These are phyloP conservation scores for Cutaneotrichosporon daszewskae DNA, from an alignment of 1,284 basidiomycete species.

Conservation along the genomic window DNA sequence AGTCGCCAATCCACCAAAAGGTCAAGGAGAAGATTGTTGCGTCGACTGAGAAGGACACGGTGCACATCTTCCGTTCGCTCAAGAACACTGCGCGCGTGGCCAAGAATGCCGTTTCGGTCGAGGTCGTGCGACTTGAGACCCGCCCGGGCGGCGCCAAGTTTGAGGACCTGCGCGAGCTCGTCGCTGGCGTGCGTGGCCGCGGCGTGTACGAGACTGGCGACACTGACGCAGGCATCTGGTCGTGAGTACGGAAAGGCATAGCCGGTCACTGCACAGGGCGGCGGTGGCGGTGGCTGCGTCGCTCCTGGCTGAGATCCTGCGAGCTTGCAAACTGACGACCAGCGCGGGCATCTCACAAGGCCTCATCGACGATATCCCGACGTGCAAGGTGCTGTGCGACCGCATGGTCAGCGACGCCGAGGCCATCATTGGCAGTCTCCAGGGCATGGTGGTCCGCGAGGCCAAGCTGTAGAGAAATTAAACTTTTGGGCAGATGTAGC, in stretches of 20 bases:
- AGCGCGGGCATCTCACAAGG: conserved; percentile 71
- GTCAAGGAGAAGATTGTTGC: conserved; percentile 86
- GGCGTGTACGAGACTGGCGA: conserved; percentile 81
- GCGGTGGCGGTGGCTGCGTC: neutral
- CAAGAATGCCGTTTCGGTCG: conserved; percentile 53
- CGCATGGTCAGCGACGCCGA: conserved; percentile 74
- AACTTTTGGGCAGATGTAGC: neutral
- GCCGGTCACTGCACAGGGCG: neutral
- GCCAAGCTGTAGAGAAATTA: conserved; percentile 22
- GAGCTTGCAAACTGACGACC: neutral
- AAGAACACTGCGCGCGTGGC: conserved; percentile 83
- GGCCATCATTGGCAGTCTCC: conserved; percentile 58
- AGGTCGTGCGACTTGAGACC: conserved; percentile 76
- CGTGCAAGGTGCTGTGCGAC: conserved; percentile 67
- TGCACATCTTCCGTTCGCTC: conserved; percentile 85
- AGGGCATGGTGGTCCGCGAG: conserved; percentile 19
- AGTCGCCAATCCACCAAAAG: conserved; percentile 76
- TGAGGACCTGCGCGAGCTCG: conserved; percentile 74
- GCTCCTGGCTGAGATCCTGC: neutral
- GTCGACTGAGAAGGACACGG: conserved; percentile 68
- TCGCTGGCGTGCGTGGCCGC: conserved; percentile 64
- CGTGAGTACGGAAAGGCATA: conserved; percentile 23
- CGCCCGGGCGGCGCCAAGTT: conserved; percentile 81
- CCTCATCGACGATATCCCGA: conserved; percentile 79
- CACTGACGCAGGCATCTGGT: conserved; percentile 81